Percentiles rank a stretch among this genome's conserved stretches.
phyloP scores from a whole-genome alignment of 495 filamentous ascomycete species.

The Chaetomium tenue region DNA sequence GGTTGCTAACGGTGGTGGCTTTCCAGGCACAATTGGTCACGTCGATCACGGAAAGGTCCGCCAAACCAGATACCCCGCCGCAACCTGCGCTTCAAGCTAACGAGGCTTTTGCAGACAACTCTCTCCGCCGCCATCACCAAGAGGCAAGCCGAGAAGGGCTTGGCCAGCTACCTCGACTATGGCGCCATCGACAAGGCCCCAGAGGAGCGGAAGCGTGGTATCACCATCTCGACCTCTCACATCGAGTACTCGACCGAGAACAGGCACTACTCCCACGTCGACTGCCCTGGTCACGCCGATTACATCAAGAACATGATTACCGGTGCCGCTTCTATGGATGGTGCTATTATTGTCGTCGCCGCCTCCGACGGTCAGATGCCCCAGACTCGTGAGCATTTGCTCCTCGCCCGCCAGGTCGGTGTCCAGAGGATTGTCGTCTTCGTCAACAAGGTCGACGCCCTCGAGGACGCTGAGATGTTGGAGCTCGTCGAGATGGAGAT shows the following conservation, averaged over 20 bases:
- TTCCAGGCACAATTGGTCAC: conserved; percentile 90
- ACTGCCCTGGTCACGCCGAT: conserved; percentile 99
- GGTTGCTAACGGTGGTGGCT: conserved; percentile 16
- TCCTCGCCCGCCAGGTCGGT: conserved; percentile 96
- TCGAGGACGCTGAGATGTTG: conserved; percentile 98
- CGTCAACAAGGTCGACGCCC: conserved; percentile 97
- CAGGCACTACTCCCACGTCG: conserved; percentile 98
- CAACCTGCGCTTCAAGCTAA: conserved; percentile 25
- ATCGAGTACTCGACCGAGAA: conserved; percentile 93
- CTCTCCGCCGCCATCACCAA: conserved; percentile 98
- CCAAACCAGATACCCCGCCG: not conserved
- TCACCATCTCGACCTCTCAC: conserved; percentile 96
- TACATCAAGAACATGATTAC: conserved; percentile 99
- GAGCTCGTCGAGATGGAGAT: conserved; percentile 99
- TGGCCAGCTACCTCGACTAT: conserved; percentile 93
- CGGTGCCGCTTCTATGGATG: conserved; percentile 95
- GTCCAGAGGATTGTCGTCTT: conserved; percentile 97
- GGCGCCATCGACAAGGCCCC: conserved; percentile 97
- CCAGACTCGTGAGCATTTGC: conserved; percentile 96
- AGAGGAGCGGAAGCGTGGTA: conserved; percentile 99
- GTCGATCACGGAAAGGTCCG: conserved; percentile 98
- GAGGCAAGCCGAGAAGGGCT: conserved; percentile 87
- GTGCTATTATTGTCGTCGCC: conserved; percentile 97
- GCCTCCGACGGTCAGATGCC: conserved; percentile 99
- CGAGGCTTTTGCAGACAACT: conserved; percentile 69